Conservation (phyloP, 1,284 basidiomycete genomes). For the Irpex sp. region DNA sequence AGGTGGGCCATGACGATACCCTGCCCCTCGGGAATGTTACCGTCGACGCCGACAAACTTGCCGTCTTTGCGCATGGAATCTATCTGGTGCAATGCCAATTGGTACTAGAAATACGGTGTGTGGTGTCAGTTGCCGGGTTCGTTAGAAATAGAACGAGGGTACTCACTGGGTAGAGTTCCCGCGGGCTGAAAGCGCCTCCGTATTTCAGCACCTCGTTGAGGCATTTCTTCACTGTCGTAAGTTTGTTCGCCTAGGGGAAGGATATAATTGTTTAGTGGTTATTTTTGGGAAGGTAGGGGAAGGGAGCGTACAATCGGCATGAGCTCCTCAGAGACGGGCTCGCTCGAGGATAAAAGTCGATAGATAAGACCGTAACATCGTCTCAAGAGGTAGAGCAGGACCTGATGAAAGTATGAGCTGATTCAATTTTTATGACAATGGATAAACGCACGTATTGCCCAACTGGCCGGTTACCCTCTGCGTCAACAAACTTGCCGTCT, state of each 20-base stretch:
- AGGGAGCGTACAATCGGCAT: slow-evolving; percentile 82
- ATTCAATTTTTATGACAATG: too few species aligned
- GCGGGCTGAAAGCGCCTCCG: slow-evolving; percentile 92
- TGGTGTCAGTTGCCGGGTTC: background rate
- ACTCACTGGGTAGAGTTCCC: slow-evolving; percentile 92
- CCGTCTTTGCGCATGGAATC: slow-evolving; percentile 92
- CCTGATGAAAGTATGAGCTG: slow-evolving; percentile 41
- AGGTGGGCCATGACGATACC: slow-evolving; percentile 95
- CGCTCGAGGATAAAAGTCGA: slow-evolving; percentile 91
- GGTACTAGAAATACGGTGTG: slow-evolving; percentile 57
- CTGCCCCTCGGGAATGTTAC: slow-evolving; percentile 91
- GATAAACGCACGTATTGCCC: slow-evolving; percentile 81
- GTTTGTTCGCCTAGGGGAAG: slow-evolving; percentile 76
- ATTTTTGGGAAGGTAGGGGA: too few species aligned
- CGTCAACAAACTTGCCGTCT: slow-evolving; percentile 95
- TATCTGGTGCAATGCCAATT: slow-evolving; percentile 94
- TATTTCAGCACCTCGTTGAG: slow-evolving; percentile 97
- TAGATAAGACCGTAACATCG: slow-evolving; percentile 98
- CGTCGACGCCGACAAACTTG: slow-evolving; percentile 84
- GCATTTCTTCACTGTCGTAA: slow-evolving; percentile 94
- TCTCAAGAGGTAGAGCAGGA: slow-evolving; percentile 87
- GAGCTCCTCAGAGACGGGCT: slow-evolving; percentile 97
- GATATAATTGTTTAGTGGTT: background rate
- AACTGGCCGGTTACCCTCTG: slow-evolving; percentile 86
- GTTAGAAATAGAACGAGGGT: background rate